A percentile compares a stretch with the other conserved stretches of the same genome.
Conservation (phyloP, 164 flowering plant species). For the Nymphaea colorata region DNA sequence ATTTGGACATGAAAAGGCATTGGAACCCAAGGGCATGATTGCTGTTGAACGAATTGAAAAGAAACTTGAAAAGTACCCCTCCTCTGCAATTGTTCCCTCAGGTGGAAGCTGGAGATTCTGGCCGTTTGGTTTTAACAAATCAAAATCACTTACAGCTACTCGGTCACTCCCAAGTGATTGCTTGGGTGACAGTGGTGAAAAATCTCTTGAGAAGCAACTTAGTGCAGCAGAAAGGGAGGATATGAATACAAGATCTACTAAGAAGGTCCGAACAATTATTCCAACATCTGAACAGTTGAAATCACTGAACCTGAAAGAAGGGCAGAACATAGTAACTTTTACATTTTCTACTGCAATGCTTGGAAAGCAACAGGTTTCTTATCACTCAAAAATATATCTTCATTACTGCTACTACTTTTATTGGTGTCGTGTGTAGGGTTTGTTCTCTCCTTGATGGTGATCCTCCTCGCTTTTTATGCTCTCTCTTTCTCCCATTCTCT, state of each 20-base stretch:
- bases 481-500: too few species aligned
- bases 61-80: conserved; percentile 25
- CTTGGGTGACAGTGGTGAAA: conserved; percentile 13
- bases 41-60: conserved; percentile 29
- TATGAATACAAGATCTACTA: conserved; percentile 22
- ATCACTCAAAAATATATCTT: neutral
- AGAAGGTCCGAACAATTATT: conserved; percentile 28
- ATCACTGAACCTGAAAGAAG: conserved; percentile 74
- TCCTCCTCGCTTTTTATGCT: too few species aligned
- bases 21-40: conserved; percentile 34
- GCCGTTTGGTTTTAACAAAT: conserved; percentile 50
- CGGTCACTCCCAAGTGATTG: conserved; percentile 12
- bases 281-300: conserved; percentile 88
- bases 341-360: conserved; percentile 86
- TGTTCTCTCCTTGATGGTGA: too few species aligned
- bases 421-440: too few species aligned
- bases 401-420: too few species aligned
- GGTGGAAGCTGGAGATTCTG: conserved; percentile 55
- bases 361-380: conserved; percentile 80
- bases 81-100: conserved; percentile 20
- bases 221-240: conserved; percentile 1
- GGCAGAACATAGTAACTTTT: conserved; percentile 61
- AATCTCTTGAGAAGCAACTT: conserved; percentile 11
- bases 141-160: conserved; percentile 19
- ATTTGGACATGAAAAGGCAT: conserved; percentile 18